A percentile compares a stretch with the other conserved stretches of the same genome.
These are phyloP conservation scores for Stachybotrys elegans DNA, from an alignment of 2,329 filamentous ascomycete genomes.

Conservation along the genomic window DNA sequence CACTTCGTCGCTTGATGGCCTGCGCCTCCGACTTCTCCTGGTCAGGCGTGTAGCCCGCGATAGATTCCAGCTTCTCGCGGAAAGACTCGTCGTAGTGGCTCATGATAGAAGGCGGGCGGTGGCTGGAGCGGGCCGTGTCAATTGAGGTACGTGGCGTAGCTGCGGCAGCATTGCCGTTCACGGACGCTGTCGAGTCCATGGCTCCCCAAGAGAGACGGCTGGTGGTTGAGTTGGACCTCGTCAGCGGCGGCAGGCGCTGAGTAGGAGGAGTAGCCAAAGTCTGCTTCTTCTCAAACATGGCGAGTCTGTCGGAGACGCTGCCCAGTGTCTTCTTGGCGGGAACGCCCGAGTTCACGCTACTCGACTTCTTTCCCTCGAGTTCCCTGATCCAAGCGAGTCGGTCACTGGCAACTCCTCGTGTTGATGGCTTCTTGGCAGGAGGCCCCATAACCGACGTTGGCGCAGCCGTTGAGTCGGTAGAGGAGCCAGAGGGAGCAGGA, in stretches of 20 bases:
- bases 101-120: conserved; percentile 1
- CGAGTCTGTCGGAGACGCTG: not conserved
- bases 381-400: conserved; percentile 2
- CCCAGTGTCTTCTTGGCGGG: not conserved
- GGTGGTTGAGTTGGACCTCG: conserved; percentile 2
- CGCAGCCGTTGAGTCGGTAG: not conserved
- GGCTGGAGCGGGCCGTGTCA: not conserved
- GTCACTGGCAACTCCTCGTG: not conserved
- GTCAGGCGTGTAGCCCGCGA: conserved; percentile 4
- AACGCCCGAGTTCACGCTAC: not conserved
- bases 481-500: not conserved
- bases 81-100: conserved; percentile 2
- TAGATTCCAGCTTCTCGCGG: conserved; percentile 1
- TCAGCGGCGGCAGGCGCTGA: not conserved
- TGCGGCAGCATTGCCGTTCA: not conserved
- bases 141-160: not conserved
- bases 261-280: not conserved
- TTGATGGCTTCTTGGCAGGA: not conserved
- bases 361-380: conserved; percentile 1
- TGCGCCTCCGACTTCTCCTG: conserved; percentile 36
- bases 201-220: not conserved
- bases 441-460: not conserved
- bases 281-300: conserved; percentile 3
- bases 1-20: too few relatives aligned
- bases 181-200: not conserved